Conservation (phyloP, 257 asterid species). For the Solanum medicagineum region DNA sequence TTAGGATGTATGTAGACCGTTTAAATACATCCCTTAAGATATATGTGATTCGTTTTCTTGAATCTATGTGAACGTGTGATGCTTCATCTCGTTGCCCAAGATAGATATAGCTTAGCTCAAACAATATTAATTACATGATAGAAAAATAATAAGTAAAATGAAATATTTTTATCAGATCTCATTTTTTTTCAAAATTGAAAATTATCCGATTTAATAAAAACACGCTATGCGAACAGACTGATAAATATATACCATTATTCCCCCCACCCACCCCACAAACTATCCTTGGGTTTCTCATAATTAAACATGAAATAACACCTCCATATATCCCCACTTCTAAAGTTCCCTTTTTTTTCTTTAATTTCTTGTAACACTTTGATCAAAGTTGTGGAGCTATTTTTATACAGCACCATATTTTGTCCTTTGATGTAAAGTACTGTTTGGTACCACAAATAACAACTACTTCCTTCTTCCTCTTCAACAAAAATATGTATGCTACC, state of each 20-base stretch:
- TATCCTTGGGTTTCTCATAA: slow-evolving; percentile 20
- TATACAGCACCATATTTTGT: slow-evolving; percentile 6
- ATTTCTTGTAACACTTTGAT: neutral
- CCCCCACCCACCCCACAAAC: neutral
- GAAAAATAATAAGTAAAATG: too few species aligned
- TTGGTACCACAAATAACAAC: neutral
- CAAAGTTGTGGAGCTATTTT: neutral
- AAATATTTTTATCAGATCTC: too few species aligned
- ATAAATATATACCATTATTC: neutral
- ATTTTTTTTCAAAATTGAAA: too few species aligned
- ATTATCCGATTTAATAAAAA: neutral
- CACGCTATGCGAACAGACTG: fast-evolving
- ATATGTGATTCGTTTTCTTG: too few species aligned
- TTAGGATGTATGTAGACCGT: too few species aligned
- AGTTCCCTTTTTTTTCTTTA: neutral
- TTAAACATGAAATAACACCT: slow-evolving; percentile 13
- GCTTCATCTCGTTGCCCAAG: too few species aligned
- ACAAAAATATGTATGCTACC: neutral
- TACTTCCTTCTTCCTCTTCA: neutral
- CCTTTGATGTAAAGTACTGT: slow-evolving; percentile 1
- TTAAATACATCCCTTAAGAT: too few species aligned
- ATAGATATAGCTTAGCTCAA: too few species aligned
- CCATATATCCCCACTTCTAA: neutral
- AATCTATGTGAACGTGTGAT: too few species aligned
- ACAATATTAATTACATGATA: too few species aligned